Evolutionary conservation across 352 stramenopile genomes (phyloP), one percentile per base, ranked within the genome.

Genomic region (Phytophthora litchii): DNA sequence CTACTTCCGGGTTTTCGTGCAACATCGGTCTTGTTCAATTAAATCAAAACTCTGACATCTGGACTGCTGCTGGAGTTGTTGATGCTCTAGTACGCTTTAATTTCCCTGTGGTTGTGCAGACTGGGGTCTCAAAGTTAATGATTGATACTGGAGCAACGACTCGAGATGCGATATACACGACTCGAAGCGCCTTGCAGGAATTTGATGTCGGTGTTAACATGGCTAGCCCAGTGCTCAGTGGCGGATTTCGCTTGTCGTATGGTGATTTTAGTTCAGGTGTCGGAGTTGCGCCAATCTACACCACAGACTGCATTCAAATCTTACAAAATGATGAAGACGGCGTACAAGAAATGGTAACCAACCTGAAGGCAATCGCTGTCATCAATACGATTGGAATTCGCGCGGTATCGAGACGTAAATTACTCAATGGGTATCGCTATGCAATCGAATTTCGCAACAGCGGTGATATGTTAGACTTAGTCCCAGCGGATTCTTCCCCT

Each of bases 141-240:
- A 50, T 92, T 7, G 62, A 86, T 20, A 83, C 69, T 1, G 80
- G 77, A 8, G 8, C 41, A 0, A 50, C 67, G 4, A 60, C 71
- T 12, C 51, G 68, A 10, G 31, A 62, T 0, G 83, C 80, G 0
- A 36, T 43, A 1, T 91, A 84, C 45, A 86, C 71, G 0, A 61
- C 69, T 3, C 72, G 78, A 37, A 75, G 77, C 4, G 65, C 75
- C 0, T 17, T 80, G 0, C 67, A 81, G n/a, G 63, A 83, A 41
- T 89, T 92, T 55, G 80, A 92, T 27, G 75, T 92, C 0, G 80
- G 77, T 1, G 59, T 80, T 0, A 60, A 80, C 2, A 74, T 67
- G 41, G 63, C 80, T 0, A 91, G 80, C 55, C 42, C 32, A 3
- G 50, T 88, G 12, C 34, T 88, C 5, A 45, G 32, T 27, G 79